These are phyloP conservation scores for Eimeria acervulina DNA, from an alignment of 169 alveolate genomes.

Conservation along the genomic window DNA sequence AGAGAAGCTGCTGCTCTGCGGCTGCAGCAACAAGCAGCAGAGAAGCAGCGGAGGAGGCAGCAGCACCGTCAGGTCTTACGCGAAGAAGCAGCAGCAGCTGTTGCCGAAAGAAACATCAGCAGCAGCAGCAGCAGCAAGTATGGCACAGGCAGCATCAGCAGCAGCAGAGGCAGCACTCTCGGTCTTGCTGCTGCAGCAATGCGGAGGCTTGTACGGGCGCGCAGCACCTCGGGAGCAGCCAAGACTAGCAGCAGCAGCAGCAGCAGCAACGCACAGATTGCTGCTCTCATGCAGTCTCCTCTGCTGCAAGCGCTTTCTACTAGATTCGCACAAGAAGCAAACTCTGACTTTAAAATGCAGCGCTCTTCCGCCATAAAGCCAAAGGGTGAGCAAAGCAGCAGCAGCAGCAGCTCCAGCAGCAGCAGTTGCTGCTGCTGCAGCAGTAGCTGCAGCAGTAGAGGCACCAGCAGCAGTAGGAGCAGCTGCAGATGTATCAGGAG, in stretches of 20 bases:
- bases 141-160: background rate
- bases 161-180: background rate
- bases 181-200: constrained; percentile 41
- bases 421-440: background rate
- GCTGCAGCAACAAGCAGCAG: background rate
- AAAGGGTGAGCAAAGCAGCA: constrained; percentile 7
- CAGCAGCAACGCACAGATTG: too few relatives aligned
- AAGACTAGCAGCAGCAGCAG: constrained; percentile 4
- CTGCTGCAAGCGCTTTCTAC: constrained; percentile 43
- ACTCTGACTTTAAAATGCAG: background rate
- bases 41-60: too few relatives aligned
- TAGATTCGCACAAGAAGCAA: background rate
- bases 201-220: constrained; percentile 35
- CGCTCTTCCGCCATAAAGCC: background rate
- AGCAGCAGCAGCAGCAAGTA: constrained; percentile 25
- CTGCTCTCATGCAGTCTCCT: background rate
- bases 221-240: background rate
- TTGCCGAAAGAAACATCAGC: background rate
- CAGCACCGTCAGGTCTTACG: background rate
- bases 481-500: background rate
- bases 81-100: background rate
- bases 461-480: background rate
- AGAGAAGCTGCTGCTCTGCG: constrained; percentile 37
- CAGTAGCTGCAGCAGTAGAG: background rate
- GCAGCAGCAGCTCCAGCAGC: constrained; percentile 30